These are phyloP conservation scores for Hypoxylon trugodes DNA, from an alignment of 495 filamentous ascomycete genomes.

Conservation along the genomic window DNA sequence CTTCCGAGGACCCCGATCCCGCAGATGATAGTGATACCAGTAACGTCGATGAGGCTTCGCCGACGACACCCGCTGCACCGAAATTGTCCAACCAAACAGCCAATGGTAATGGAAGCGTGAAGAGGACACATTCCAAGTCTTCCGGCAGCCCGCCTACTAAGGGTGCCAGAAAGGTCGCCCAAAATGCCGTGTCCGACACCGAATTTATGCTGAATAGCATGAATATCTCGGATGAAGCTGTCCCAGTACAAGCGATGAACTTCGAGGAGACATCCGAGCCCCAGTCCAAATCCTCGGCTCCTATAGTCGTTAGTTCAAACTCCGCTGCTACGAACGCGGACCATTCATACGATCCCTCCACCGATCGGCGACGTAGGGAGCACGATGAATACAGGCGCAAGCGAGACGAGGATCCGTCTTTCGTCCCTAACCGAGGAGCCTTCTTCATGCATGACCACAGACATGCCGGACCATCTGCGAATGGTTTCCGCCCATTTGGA, in stretches of 20 bases:
- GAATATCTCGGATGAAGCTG: slow-evolving; percentile 66
- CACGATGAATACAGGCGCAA: slow-evolving; percentile 90
- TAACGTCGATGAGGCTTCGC: slow-evolving; percentile 66
- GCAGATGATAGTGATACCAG: slow-evolving; percentile 84
- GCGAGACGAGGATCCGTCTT: slow-evolving; percentile 88
- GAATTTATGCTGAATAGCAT: slow-evolving; percentile 90
- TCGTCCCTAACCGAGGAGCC: slow-evolving; percentile 91
- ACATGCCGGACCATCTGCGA: slow-evolving; percentile 74
- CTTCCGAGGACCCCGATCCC: slow-evolving; percentile 77
- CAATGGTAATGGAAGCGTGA: slow-evolving; percentile 51
- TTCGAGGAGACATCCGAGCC: slow-evolving; percentile 67
- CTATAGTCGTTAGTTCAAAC: slow-evolving; percentile 57
- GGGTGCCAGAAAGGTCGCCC: slow-evolving; percentile 51
- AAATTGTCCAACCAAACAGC: slow-evolving; percentile 48
- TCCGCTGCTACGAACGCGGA: slow-evolving; percentile 43
- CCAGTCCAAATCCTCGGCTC: slow-evolving; percentile 47
- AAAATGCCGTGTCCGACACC: slow-evolving; percentile 68
- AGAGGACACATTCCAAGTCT: slow-evolving; percentile 46
- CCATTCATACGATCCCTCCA: slow-evolving; percentile 57
- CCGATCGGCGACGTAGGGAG: slow-evolving; percentile 79
- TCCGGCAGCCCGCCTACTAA: slow-evolving; percentile 40
- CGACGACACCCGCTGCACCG: slow-evolving; percentile 55
- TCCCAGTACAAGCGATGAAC: slow-evolving; percentile 65
- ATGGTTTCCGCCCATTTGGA: slow-evolving; percentile 77
- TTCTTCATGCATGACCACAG: slow-evolving; percentile 99